phyloP scores from a whole-genome alignment of 345 rosid genomes.

The Euphorbia peplus region DNA sequence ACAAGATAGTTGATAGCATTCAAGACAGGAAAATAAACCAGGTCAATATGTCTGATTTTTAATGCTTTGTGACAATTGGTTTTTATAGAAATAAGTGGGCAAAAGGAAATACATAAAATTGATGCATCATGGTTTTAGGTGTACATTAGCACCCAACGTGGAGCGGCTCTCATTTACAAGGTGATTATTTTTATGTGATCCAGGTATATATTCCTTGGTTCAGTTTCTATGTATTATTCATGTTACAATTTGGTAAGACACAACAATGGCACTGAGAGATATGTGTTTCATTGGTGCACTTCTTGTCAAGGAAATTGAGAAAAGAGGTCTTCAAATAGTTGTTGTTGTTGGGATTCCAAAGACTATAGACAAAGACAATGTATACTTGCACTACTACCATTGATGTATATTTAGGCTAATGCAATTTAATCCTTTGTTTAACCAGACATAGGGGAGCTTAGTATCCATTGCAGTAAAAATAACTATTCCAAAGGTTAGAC shows the following conservation, averaged over 20 bases:
- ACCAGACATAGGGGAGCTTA: background rate
- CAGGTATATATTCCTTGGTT: background rate
- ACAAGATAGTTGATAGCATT: conserved; percentile 86
- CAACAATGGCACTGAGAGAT: too few species aligned
- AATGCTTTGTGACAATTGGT: background rate
- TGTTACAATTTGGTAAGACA: background rate
- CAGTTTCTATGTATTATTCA: background rate
- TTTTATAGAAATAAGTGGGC: background rate
- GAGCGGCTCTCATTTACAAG: conserved; percentile 77
- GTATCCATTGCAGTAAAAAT: background rate
- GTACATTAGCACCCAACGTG: conserved; percentile 82
- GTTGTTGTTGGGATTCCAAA: conserved; percentile 91
- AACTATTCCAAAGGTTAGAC: too few species aligned
- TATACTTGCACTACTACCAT: background rate
- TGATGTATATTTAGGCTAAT: background rate
- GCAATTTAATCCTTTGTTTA: background rate
- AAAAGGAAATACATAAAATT: conserved; percentile 1
- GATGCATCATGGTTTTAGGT: conserved; percentile 43
- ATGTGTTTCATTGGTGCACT: background rate
- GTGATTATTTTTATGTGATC: conserved; percentile 31
- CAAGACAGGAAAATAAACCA: conserved; percentile 91
- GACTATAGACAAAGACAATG: conserved; percentile 77
- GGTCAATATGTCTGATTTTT: conserved; percentile 34
- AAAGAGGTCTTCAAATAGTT: conserved; percentile 77
- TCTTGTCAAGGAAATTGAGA: conserved; percentile 72